phyloP scores from a whole-genome alignment of 257 asterid genomes.

The Apocynum venetum region DNA sequence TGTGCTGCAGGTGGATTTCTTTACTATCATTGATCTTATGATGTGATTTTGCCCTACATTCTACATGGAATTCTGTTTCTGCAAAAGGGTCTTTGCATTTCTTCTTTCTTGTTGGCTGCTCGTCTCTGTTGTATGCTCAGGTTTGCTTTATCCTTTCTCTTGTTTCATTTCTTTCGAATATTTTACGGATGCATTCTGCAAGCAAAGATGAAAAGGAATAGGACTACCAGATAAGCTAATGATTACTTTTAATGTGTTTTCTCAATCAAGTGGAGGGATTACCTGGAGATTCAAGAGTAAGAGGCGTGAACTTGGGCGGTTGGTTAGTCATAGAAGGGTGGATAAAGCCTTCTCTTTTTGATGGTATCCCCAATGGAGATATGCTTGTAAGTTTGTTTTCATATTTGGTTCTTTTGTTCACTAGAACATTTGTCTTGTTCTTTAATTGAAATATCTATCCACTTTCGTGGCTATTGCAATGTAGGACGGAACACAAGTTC shows the following conservation, averaged over 20 bases:
- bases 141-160: conserved; percentile 22
- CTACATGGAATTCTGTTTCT: conserved; percentile 43
- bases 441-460: background rate
- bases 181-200: background rate
- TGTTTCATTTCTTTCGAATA: background rate
- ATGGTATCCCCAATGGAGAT: conserved; percentile 63
- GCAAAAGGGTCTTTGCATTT: conserved; percentile 45
- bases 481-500: conserved; percentile 84
- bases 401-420: background rate
- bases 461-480: conserved; percentile 22
- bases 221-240: background rate
- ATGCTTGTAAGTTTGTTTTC: conserved; percentile 55
- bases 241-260: background rate
- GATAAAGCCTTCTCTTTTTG: conserved; percentile 82
- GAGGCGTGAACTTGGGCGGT: conserved; percentile 89
- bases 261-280: conserved; percentile 53
- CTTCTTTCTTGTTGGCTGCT: conserved; percentile 39
- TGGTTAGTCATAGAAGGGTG: conserved; percentile 86
- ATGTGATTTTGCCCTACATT: conserved; percentile 29
- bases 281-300: conserved; percentile 47
- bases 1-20: conserved; percentile 19
- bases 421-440: background rate
- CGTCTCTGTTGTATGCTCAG: conserved; percentile 51
- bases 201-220: background rate
- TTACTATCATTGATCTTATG: conserved; percentile 18